Evolutionary conservation across 1,284 basidiomycete species (phyloP), one percentile per base, ranked within the genome.

Genomic region (Ustilago bromivora): DNA sequence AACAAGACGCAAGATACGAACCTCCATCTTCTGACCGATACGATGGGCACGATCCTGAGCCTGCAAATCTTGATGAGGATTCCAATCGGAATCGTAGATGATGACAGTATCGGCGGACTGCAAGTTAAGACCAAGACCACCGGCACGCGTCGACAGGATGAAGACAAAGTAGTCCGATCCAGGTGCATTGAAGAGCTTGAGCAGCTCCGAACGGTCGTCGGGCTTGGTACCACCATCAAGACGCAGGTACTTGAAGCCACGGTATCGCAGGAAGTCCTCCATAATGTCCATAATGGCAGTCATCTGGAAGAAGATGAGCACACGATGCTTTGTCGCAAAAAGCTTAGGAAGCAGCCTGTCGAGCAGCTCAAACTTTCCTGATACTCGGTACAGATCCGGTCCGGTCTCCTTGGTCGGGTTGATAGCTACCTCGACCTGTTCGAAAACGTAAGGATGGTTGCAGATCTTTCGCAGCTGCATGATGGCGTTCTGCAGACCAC

Each of bases 291-390:
- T 98, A 86, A 98, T 95, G 83, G 95, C 86, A 91, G 96, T 98
- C 96, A 98, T 98, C 88, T 99, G 96, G 92, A 98, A 98, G 91
- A 98, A 98, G 86, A 99, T 98, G 72, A 99, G 91, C 4, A 96
- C 95, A 85, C 96, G 92, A 89, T 99, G 96, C 32, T 92, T 93
- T 7, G 94, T 95, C 4, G 90, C 88, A 84, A 98, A 98, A 82
- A 99, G 92, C 87, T 98, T 99, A 61, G 96, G 96, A 41, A 99
- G 89, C 77, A 98, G 91, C 46, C 96, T 91, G 82, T 93, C 92
- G 28, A 99, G 89, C n/a, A 99, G 87, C 87, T 99, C 96, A 70
- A 99, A 92, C 88, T 99, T 99, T 79, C 97, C 96, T 4, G 95
- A 92, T 0, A 92, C 90, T 58, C 97, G 91, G 84, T 95, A 89